Conservation (phyloP, 164 flowering plant species). For the Chimonanthus salicifolius region DNA sequence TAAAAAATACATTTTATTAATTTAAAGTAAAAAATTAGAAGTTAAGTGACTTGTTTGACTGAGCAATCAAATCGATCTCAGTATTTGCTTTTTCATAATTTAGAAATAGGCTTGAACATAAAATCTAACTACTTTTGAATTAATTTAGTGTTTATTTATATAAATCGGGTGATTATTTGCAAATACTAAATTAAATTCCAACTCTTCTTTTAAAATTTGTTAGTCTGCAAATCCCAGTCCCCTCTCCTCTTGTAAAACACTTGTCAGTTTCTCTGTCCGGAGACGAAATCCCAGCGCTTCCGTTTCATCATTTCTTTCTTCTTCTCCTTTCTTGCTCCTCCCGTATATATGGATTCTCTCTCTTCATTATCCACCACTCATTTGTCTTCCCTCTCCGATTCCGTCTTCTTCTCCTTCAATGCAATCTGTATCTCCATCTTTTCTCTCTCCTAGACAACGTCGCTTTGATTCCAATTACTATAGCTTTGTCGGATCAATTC, state of each 20-base stretch:
- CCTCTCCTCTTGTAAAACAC: too few species aligned
- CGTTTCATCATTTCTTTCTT: not conserved
- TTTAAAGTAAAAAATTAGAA: too few species aligned
- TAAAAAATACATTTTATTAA: too few species aligned
- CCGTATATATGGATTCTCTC: not conserved
- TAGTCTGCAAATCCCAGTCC: not conserved
- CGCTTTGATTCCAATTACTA: slow-evolving; percentile 4
- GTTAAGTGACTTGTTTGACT: too few species aligned
- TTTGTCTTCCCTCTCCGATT: not conserved
- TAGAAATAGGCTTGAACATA: too few species aligned
- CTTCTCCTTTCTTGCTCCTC: not conserved
- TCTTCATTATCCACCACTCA: not conserved
- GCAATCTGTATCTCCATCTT: not conserved
- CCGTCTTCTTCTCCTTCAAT: not conserved
- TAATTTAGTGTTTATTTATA: too few species aligned
- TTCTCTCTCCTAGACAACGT: slow-evolving; percentile 1
- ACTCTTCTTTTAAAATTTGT: too few species aligned
- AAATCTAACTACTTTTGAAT: too few species aligned
- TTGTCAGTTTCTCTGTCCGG: not conserved
- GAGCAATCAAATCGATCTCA: too few species aligned
- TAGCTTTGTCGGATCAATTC: not conserved
- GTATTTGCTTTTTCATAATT: too few species aligned
- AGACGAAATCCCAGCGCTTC: not conserved
- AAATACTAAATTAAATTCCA: too few species aligned
- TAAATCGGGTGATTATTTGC: too few species aligned